Base-by-base conservation (phyloP, 2,329 filamentous ascomycete species). In the Exophiala viscosa region DNA sequence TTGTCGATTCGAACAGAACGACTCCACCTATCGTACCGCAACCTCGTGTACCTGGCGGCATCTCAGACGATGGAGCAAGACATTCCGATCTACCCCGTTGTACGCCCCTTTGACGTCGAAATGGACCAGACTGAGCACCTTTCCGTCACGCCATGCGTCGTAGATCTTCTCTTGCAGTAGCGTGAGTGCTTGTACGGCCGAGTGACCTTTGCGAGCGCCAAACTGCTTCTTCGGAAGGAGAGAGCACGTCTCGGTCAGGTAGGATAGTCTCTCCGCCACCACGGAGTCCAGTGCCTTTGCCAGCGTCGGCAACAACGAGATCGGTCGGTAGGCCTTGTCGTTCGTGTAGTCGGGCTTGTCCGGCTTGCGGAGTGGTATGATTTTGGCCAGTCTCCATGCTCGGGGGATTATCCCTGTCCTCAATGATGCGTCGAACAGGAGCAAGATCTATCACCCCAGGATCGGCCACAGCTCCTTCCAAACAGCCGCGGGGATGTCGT, bases 31-130 rank as follows among this genome's bases (percentile, higher is more conserved):
- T 13, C 50, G 54, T 58, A 51, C 17, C 34, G 3, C 34, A 3
- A 14, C 15, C 34, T 36, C 34, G 34, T 61, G 66, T 45, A 69
- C 65, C 15, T 63, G 56, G 58, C 64, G 50, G 18, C 58, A 57
- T 57, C 60, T 62, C 34, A 72, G 61, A 45, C 69, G 67, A 40
- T 67, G 57, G 34, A 70, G 36, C 32, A 70, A 50, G 58, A 66
- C 50, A 39, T 69, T 63, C 50, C 69, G 70, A 20, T 57, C 69
- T 11, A 74, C 68, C 13, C 70, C 62, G 43, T 74, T 73, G 50
- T 70, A 73, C 45, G 67, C 70, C 15, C 69, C 69, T 54, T 73
- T 73, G 1, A 74, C 60, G 58, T 73, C 66, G 45, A 73, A 73
- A 15, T n/a, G n/a, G n/a, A n/a, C n/a, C n/a, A n/a, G n/a, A n/a